These are phyloP conservation scores for Colletotrichum graminicola DNA, from an alignment of 2,329 filamentous ascomycete species.

Conservation along the genomic window DNA sequence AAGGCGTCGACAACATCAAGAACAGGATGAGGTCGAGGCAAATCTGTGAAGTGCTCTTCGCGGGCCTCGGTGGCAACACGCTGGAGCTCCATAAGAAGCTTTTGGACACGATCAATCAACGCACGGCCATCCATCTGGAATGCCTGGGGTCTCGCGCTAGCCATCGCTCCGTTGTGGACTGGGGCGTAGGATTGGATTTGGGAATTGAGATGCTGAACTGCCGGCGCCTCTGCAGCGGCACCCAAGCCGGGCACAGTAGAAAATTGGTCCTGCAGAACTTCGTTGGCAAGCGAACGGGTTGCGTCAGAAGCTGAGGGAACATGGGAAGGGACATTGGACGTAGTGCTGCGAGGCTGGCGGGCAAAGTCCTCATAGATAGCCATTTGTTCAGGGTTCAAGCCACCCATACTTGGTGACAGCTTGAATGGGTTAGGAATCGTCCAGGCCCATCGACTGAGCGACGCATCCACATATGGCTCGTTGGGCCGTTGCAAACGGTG, in stretches of 20 bases:
- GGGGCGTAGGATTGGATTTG: constrained; percentile 70
- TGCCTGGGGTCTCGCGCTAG: constrained; percentile 64
- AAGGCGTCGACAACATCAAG: constrained; percentile 74
- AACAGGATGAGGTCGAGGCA: constrained; percentile 70
- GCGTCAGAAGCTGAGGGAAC: constrained; percentile 70
- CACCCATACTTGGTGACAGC: constrained; percentile 75
- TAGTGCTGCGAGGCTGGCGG: constrained; percentile 78
- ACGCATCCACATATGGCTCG: constrained; percentile 85
- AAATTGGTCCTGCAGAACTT: constrained; percentile 74
- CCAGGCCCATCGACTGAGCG: constrained; percentile 90
- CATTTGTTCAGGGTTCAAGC: constrained; percentile 91
- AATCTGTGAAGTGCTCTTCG: constrained; percentile 71
- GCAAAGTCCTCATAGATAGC: constrained; percentile 98
- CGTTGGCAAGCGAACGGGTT: constrained; percentile 72
- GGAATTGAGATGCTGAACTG: constrained; percentile 62
- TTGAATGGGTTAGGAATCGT: constrained; percentile 96
- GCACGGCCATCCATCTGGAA: constrained; percentile 65
- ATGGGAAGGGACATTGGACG: constrained; percentile 67
- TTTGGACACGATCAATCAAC: constrained; percentile 68
- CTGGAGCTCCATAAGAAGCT: constrained; percentile 69
- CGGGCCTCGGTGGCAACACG: constrained; percentile 64
- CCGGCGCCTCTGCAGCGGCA: constrained; percentile 70
- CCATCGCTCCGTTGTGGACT: constrained; percentile 57
- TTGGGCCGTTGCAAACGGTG: constrained; percentile 82
- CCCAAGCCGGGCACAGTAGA: constrained; percentile 67